phyloP scores from a whole-genome alignment of 345 rosid species.

The Psidium guajava region DNA sequence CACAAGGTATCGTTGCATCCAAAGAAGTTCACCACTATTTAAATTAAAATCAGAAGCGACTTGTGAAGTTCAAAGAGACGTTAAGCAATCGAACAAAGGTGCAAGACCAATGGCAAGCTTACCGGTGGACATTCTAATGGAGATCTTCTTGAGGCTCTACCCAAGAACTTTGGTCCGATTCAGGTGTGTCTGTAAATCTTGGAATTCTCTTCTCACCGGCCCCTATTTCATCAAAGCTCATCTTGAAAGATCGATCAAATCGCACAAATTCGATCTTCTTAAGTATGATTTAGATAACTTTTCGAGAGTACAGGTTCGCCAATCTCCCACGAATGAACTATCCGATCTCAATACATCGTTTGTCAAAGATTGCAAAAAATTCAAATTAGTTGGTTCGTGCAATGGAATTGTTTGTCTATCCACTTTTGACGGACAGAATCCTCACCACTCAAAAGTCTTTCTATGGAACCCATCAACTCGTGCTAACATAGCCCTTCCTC shows the following conservation, averaged over 20 bases:
- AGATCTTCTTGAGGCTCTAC: neutral
- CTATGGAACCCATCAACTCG: neutral
- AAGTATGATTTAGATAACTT: neutral
- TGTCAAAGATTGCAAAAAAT: neutral
- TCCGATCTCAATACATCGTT: neutral
- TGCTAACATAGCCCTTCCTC: neutral
- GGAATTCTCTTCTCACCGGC: neutral
- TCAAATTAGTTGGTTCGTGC: neutral
- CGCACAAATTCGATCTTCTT: neutral
- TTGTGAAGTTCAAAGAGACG: neutral
- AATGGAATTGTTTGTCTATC: neutral
- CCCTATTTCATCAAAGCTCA: neutral
- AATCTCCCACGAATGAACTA: neutral
- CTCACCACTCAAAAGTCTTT: neutral
- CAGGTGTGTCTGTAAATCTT: neutral
- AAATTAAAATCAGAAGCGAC: neutral
- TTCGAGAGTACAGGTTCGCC: neutral
- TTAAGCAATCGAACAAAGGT: neutral
- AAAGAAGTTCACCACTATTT: neutral
- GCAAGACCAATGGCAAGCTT: neutral
- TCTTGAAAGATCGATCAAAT: neutral
- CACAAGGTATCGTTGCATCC: neutral
- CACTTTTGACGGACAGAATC: neutral
- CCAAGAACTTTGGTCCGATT: neutral
- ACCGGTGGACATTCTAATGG: neutral